Evolutionary conservation across 352 stramenopile species (phyloP), one percentile per base, ranked within the genome.

Genomic region (Pythium dissimile): DNA sequence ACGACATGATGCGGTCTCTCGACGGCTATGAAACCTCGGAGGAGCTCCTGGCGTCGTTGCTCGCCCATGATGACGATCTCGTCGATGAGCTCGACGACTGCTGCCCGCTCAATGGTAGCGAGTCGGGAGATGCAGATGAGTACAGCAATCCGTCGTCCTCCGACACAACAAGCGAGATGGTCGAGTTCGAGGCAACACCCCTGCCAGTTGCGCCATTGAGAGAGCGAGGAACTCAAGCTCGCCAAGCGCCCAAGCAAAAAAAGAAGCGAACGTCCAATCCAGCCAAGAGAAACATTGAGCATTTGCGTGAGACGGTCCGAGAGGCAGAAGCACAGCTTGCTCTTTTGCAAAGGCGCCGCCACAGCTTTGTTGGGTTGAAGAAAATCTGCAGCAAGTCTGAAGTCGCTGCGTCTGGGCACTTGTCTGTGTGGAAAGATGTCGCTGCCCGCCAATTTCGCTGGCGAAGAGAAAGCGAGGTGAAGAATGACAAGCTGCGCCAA

Each of bases 401-500:
- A 5, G 4, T 11, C 3, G 6, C 8, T 26, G 28, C 8, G 6
- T 1, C 9, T 28, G 28, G 28, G n/a, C 2, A 3, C 9, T 30
- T 8, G 18, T 24, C 28, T 9, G 30, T 45, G 20, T 60, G 52
- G 52, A 50, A 37, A 16, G 41, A 50, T 5, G 41, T 52, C 13
- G 52, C 28, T 15, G 18, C 31, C 11, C 52, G 52, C 5, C 52
- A 60, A 23, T 52, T 52, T 16, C 41, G 42, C 28, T 45, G 52
- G 42, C 52, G 38, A 24, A 27, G 51, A 28, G 39, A 60, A 24
- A 60, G 53, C 37, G 53, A 60, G 23, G 15, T 53, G 2, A 16
- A 9, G 6, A 60, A 60, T 23, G 41, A 41, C 5, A 31, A 31
- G 5, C 42, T 60, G 2, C 53, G 53, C 18, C 10, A 13, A 15